Evolutionary conservation across 768 basidiomycete species (phyloP).

Genomic region (Leccinum imitatum): DNA sequence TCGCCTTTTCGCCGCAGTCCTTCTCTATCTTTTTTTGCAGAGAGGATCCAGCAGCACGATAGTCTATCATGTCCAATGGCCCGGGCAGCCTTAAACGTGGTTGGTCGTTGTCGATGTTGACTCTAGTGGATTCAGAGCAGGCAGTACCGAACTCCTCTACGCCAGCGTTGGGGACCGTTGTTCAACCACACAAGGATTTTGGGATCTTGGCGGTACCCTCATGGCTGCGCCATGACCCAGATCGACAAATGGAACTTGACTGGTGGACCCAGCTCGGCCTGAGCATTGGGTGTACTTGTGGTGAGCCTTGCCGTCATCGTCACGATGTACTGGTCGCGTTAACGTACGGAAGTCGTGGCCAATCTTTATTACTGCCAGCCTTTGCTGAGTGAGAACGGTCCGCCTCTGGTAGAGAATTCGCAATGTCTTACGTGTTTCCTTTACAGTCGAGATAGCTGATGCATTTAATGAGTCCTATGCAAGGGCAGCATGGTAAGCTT

Average conservation of each 20-base stretch:
- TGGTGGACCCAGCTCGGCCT: slow-evolving; percentile 45
- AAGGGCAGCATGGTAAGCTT: slow-evolving; percentile 33
- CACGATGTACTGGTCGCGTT: not conserved
- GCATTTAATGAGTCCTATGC: slow-evolving; percentile 37
- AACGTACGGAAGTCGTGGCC: slow-evolving; percentile 38
- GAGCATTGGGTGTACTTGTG: slow-evolving; percentile 47
- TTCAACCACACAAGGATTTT: not conserved
- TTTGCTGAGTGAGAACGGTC: slow-evolving; percentile 53
- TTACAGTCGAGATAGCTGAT: slow-evolving; percentile 33
- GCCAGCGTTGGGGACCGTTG: not conserved
- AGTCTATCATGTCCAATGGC: slow-evolving; percentile 14
- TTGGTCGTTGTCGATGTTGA: slow-evolving; percentile 19
- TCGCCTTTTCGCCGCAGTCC: slow-evolving; percentile 15
- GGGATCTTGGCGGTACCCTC: slow-evolving; percentile 42
- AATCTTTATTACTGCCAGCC: slow-evolving; percentile 87
- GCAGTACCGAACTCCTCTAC: not conserved
- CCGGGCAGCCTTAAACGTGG: slow-evolving; percentile 1
- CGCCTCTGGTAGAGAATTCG: not conserved
- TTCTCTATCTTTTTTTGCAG: slow-evolving; percentile 7
- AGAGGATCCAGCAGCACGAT: slow-evolving; percentile 1
- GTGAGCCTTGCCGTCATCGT: slow-evolving; percentile 26
- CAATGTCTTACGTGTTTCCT: not conserved
- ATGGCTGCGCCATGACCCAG: slow-evolving; percentile 40
- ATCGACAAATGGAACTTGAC: slow-evolving; percentile 37
- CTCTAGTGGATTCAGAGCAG: slow-evolving; percentile 13